Percentiles rank a stretch among this genome's conserved stretches.
phyloP scores from a whole-genome alignment of 2,329 filamentous ascomycete genomes.

The Nothopassalora personata region DNA sequence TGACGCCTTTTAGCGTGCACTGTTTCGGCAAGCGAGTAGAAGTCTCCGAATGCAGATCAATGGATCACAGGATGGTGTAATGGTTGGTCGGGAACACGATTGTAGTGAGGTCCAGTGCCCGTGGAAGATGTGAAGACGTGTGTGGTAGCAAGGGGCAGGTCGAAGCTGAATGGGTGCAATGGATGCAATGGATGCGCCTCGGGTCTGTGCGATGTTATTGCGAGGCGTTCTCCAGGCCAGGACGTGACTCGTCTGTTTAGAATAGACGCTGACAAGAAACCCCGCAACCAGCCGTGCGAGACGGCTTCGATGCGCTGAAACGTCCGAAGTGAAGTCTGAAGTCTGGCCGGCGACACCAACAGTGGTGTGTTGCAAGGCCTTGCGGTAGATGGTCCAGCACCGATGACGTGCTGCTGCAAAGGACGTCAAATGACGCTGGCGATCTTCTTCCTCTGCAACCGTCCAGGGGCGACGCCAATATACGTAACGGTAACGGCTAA shows the following conservation, averaged over 20 bases:
- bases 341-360: neutral
- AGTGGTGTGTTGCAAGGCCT: neutral
- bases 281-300: neutral
- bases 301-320: neutral
- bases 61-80: neutral
- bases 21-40: neutral
- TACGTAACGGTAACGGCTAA: neutral
- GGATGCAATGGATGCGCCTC: neutral
- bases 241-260: neutral
- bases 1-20: neutral
- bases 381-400: neutral
- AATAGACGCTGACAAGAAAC: neutral
- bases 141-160: constrained; percentile 1
- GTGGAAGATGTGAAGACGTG: neutral
- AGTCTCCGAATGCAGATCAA: constrained; percentile 3
- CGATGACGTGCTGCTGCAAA: neutral
- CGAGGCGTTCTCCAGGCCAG: neutral
- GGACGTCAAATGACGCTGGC: neutral
- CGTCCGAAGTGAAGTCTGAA: neutral
- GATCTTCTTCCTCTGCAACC: neutral
- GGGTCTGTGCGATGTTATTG: constrained; percentile 1
- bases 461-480: constrained; percentile 2
- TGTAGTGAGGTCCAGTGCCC: neutral
- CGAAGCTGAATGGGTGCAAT: neutral
- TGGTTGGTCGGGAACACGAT: neutral